These are phyloP conservation scores for Trypanosoma scelopori DNA, from an alignment of 208 protist species.

Conservation along the genomic window DNA sequence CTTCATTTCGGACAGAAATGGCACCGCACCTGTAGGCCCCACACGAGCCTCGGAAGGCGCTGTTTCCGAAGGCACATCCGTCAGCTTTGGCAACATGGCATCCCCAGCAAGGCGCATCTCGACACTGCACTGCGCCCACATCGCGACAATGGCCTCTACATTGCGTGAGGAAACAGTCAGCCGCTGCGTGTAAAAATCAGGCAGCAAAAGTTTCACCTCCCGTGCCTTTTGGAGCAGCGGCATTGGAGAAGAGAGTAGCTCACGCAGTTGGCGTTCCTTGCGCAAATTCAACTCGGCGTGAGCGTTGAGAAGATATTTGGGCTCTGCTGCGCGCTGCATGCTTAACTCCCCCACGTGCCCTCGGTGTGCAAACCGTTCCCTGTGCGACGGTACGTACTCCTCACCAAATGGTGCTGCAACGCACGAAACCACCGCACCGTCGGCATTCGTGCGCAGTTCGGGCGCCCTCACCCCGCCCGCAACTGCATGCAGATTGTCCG, in stretches of 20 bases:
- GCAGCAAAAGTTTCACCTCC: constrained; percentile 46
- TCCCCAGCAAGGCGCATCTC: constrained; percentile 40
- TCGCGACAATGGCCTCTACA: constrained; percentile 58
- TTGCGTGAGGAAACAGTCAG: constrained; percentile 55
- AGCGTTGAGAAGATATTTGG: constrained; percentile 40
- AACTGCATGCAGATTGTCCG: constrained; percentile 42
- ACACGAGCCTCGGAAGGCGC: background rate
- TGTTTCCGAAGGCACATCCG: background rate
- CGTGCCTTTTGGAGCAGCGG: constrained; percentile 51
- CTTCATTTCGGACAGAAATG: constrained; percentile 67
- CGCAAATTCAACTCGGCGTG: constrained; percentile 62
- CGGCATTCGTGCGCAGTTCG: constrained; percentile 34
- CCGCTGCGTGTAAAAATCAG: constrained; percentile 45
- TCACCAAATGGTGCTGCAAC: constrained; percentile 73
- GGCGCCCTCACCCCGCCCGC: constrained; percentile 27
- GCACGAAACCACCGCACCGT: constrained; percentile 26
- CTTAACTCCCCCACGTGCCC: constrained; percentile 62
- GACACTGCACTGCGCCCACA: constrained; percentile 68
- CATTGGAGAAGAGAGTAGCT: constrained; percentile 67
- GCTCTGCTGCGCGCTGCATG: constrained; percentile 26
- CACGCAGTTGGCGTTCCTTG: constrained; percentile 70
- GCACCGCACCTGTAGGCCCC: constrained; percentile 28
- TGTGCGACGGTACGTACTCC: constrained; percentile 58
- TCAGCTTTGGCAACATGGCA: background rate
- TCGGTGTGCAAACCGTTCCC: constrained; percentile 54